A percentile compares a stretch with the other conserved stretches of the same genome.
These are phyloP conservation scores for Populus davidiana DNA, from an alignment of 345 rosid species.

Conservation along the genomic window DNA sequence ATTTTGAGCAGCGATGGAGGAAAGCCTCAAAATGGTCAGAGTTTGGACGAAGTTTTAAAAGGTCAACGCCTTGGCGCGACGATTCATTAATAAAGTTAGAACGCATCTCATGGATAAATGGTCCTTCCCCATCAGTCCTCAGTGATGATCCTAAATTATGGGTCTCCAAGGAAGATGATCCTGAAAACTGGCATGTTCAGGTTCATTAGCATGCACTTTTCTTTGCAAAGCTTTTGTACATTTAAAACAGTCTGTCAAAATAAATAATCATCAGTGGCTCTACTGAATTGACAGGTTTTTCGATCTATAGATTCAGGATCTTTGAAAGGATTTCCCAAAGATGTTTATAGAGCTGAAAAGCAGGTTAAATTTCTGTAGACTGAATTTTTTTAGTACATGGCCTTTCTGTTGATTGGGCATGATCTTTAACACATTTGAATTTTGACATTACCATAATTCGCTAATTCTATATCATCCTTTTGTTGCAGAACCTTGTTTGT, in stretches of 20 bases:
- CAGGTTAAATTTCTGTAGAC: constrained; percentile 36
- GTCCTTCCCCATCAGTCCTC: constrained; percentile 46
- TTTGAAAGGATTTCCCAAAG: constrained; percentile 79
- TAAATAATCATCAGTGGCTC: background rate
- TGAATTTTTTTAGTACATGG: background rate
- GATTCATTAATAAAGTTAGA: constrained; percentile 77
- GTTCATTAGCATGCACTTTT: constrained; percentile 28
- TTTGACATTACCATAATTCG: background rate
- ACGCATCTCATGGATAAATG: constrained; percentile 81
- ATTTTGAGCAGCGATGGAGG: constrained; percentile 92
- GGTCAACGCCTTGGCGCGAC: constrained; percentile 69
- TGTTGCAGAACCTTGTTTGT: constrained; percentile 75
- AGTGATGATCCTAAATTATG: constrained; percentile 49
- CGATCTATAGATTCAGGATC: constrained; percentile 89
- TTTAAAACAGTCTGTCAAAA: background rate
- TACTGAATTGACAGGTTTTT: constrained; percentile 48
- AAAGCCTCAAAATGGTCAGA: constrained; percentile 76
- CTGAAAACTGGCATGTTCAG: constrained; percentile 79
- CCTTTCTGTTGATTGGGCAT: background rate
- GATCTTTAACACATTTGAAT: background rate
- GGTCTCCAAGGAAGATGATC: constrained; percentile 52
- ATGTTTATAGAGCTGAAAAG: constrained; percentile 47
- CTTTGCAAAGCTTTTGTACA: background rate
- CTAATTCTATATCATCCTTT: background rate
- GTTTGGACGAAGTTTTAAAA: constrained; percentile 56